These are phyloP conservation scores for Yarrowia osloensis DNA, from an alignment of 805 yeast genomes.

Conservation along the genomic window DNA sequence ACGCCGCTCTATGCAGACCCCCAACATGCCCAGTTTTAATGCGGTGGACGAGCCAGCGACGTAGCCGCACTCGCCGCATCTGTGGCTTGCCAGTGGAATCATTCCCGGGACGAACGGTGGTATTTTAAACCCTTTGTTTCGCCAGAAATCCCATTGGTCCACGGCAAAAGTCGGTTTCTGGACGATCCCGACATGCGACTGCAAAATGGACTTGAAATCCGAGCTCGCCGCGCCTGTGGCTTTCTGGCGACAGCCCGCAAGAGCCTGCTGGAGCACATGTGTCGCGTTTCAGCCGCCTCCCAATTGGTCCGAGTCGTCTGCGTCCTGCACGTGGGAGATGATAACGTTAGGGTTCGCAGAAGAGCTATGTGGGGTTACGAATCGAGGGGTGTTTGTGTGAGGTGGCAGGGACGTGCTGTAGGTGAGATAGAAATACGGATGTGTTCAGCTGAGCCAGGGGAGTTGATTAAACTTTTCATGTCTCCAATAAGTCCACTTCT, in stretches of 20 bases:
- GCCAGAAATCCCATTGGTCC: not conserved
- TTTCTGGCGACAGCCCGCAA: not conserved
- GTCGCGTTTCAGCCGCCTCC: constrained; percentile 1
- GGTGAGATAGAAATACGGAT: not conserved
- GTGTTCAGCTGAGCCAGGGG: not conserved
- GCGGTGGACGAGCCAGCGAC: not conserved
- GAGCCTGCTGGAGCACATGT: not conserved
- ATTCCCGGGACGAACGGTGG: no score
- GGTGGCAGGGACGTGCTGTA: not conserved
- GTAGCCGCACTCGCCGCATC: not conserved
- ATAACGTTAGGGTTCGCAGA: not conserved
- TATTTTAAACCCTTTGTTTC: not conserved
- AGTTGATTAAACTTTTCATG: not conserved
- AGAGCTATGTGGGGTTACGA: not conserved
- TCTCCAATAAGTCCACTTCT: not conserved
- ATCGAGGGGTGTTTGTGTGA: not conserved
- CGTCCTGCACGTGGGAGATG: constrained; percentile 15
- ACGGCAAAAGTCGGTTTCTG: not conserved
- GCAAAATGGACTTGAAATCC: not conserved
- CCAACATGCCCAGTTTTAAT: not conserved
- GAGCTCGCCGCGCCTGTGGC: not conserved
- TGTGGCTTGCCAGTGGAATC: not conserved
- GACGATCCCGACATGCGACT: not conserved
- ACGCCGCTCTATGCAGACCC: not conserved
- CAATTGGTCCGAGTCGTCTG: constrained; percentile 24